A percentile compares a stretch with the other conserved stretches of the same genome.
These are phyloP conservation scores for Colletotrichum lentis DNA, from an alignment of 2,329 filamentous ascomycete genomes.

Conservation along the genomic window DNA sequence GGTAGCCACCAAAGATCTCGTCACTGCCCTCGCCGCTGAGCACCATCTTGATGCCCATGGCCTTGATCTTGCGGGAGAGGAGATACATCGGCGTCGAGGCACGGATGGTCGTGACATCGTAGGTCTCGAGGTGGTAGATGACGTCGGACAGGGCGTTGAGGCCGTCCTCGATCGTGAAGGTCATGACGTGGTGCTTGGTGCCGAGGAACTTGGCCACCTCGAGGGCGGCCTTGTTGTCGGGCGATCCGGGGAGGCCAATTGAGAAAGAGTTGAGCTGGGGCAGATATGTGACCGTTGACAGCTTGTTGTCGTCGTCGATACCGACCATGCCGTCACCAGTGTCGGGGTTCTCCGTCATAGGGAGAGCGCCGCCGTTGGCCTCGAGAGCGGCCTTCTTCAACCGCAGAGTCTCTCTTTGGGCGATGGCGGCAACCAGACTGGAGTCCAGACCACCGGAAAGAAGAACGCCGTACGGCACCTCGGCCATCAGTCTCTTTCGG, in stretches of 20 bases:
- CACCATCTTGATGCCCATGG: slow-evolving; percentile 99
- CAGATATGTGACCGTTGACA: slow-evolving; percentile 89
- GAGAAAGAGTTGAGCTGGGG: slow-evolving; percentile 99
- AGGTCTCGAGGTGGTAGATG: slow-evolving; percentile 97
- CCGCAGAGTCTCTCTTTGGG: slow-evolving; percentile 87
- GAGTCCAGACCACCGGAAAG: slow-evolving; percentile 96
- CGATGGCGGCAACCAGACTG: slow-evolving; percentile 92
- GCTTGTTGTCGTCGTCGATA: slow-evolving; percentile 89
- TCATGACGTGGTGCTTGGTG: slow-evolving; percentile 98
- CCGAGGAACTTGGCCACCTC: slow-evolving; percentile 97
- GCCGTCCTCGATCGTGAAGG: slow-evolving; percentile 96
- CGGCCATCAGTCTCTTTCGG: slow-evolving; percentile 96
- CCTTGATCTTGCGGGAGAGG: slow-evolving; percentile 98
- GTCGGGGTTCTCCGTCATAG: slow-evolving; percentile 63
- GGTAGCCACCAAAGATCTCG: slow-evolving; percentile 97
- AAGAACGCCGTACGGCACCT: slow-evolving; percentile 96
- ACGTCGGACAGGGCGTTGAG: slow-evolving; percentile 97
- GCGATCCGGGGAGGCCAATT: slow-evolving; percentile 91
- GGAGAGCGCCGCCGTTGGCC: slow-evolving; percentile 55
- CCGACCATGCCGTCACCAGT: slow-evolving; percentile 81
- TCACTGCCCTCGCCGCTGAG: slow-evolving; percentile 95
- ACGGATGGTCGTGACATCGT: slow-evolving; percentile 97
- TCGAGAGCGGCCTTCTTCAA: slow-evolving; percentile 71
- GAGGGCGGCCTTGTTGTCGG: slow-evolving; percentile 88
- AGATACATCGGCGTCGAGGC: slow-evolving; percentile 99